Conservation (phyloP, 345 rosid species). For the Eucalyptus pauciflora region DNA sequence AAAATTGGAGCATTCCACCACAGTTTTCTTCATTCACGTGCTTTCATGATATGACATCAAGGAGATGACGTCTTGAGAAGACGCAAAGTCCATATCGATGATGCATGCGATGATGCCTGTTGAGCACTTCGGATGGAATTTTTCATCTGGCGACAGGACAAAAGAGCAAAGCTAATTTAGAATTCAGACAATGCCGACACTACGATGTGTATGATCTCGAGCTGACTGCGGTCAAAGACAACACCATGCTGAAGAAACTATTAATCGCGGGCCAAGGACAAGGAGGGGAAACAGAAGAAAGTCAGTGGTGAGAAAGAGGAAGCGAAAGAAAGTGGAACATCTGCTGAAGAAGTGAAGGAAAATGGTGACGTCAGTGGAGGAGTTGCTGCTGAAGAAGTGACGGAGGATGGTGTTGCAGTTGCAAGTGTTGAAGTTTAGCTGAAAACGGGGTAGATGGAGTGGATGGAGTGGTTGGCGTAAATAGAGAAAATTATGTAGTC, state of each 20-base stretch:
- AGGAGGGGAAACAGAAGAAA: background rate
- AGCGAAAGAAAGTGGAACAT: background rate
- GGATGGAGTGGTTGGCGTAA: too few species aligned
- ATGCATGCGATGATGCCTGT: background rate
- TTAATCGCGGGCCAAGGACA: constrained; percentile 2
- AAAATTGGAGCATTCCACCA: background rate
- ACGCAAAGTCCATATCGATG: background rate
- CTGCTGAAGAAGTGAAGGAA: background rate
- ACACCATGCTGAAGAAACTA: constrained; percentile 39
- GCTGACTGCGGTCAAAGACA: constrained; percentile 39
- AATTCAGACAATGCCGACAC: background rate
- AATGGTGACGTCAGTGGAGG: background rate
- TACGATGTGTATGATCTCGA: constrained; percentile 79
- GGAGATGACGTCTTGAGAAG: background rate
- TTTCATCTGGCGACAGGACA: background rate
- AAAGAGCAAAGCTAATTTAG: background rate
- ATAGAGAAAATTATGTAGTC: too few species aligned
- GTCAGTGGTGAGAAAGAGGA: background rate
- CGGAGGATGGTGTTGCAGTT: background rate
- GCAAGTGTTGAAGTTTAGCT: background rate
- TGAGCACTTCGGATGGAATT: background rate
- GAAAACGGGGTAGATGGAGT: background rate
- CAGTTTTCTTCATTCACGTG: background rate
- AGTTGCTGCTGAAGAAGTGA: background rate
- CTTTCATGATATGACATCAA: background rate